Percentiles rank a stretch among this genome's conserved stretches.
These are phyloP conservation scores for Didymella arachidicola DNA, from an alignment of 2,329 filamentous ascomycete species.

Conservation along the genomic window DNA sequence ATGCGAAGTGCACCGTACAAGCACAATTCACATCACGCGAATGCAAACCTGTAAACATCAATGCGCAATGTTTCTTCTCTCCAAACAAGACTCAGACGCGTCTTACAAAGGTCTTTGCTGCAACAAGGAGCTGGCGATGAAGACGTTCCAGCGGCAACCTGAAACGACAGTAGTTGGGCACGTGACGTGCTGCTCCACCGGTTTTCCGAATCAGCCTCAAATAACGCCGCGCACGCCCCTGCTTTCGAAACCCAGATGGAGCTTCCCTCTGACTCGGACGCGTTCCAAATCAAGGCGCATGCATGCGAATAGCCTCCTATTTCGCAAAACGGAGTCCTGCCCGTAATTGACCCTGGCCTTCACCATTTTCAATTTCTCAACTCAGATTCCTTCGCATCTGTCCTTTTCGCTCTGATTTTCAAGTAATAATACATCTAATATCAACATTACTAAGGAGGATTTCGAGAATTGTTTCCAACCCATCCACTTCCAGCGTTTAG, in stretches of 20 bases:
- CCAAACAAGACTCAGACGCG: constrained; percentile 8
- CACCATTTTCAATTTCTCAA: background rate
- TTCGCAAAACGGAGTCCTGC: constrained; percentile 1
- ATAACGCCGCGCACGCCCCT: constrained; percentile 6
- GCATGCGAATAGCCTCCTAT: constrained; percentile 18
- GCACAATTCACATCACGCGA: background rate
- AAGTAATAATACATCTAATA: constrained; percentile 12
- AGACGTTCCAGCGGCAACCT: constrained; percentile 15
- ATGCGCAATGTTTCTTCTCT: constrained; percentile 8
- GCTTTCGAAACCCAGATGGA: constrained; percentile 16
- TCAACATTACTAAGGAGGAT: background rate
- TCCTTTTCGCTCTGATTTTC: background rate
- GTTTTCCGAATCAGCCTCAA: constrained; percentile 16
- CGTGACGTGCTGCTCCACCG: constrained; percentile 11
- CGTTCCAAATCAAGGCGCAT: constrained; percentile 12
- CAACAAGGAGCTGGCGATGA: constrained; percentile 14
- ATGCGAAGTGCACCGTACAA: constrained; percentile 8
- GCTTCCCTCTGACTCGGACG: constrained; percentile 15
- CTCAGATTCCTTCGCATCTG: background rate
- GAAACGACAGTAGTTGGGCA: constrained; percentile 13
- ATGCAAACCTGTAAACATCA: background rate
- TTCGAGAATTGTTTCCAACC: background rate
- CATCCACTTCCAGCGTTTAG: background rate
- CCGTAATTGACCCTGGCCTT: constrained; percentile 3
- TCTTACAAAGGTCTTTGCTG: constrained; percentile 12